A percentile compares a stretch with the other conserved stretches of the same genome.
phyloP scores from a whole-genome alignment of 129 eudicot genomes.

The Sambucus nigra region DNA sequence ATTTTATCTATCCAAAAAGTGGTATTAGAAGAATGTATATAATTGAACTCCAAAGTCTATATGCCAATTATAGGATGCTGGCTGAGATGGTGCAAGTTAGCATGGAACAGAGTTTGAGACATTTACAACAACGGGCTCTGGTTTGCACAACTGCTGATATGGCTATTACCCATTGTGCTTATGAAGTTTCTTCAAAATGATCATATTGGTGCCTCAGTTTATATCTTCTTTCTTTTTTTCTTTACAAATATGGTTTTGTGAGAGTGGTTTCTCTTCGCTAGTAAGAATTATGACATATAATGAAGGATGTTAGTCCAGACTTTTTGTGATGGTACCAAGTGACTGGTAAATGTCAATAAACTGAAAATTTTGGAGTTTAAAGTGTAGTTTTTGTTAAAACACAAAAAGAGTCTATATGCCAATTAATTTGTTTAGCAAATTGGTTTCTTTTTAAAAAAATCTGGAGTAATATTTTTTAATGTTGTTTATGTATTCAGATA shows the following conservation, averaged over 20 bases:
- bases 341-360: slow-evolving; percentile 63
- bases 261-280: slow-evolving; percentile 14
- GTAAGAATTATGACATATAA: slow-evolving; percentile 7
- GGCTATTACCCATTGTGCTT: slow-evolving; percentile 38
- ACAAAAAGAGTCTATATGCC: too few relatives aligned
- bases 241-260: slow-evolving; percentile 19
- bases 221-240: background rate
- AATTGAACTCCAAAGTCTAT: too few relatives aligned
- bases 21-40: too few relatives aligned
- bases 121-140: slow-evolving; percentile 85
- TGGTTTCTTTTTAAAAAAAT: too few relatives aligned
- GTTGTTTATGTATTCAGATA: too few relatives aligned
- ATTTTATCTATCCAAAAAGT: too few relatives aligned
- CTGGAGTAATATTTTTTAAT: too few relatives aligned
- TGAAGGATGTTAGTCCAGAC: slow-evolving; percentile 73
- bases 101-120: slow-evolving; percentile 89
- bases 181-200: slow-evolving; percentile 53
- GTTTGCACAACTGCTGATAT: slow-evolving; percentile 69
- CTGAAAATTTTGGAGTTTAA: background rate
- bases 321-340: slow-evolving; percentile 50
- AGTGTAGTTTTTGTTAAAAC: slow-evolving; percentile 14
- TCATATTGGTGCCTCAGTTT: background rate
- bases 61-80: too few relatives aligned
- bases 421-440: too few relatives aligned
- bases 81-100: slow-evolving; percentile 98